Conservation (phyloP, 1,284 basidiomycete species). For the Cryptococcus deneoformans region DNA sequence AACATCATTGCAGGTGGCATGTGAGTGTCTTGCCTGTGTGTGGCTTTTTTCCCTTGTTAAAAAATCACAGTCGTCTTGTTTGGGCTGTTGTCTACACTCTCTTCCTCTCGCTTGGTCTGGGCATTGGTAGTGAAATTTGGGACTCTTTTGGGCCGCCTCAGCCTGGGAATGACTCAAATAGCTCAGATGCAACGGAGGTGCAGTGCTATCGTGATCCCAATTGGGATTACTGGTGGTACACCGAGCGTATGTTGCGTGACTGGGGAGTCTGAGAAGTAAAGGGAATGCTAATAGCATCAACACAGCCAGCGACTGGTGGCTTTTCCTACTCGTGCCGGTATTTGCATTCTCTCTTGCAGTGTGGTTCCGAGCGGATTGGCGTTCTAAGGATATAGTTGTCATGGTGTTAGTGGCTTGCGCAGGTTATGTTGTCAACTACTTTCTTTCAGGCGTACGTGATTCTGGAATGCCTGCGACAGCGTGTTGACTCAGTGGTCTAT, state of each 20-base stretch:
- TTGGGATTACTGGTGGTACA: conserved; percentile 28
- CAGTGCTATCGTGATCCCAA: conserved; percentile 23
- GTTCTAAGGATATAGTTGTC: conserved; percentile 28
- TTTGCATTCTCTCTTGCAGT: conserved; percentile 29
- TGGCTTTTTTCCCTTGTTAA: neutral
- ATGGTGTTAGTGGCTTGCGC: conserved; percentile 26
- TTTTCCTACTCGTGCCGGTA: conserved; percentile 29
- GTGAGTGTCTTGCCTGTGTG: conserved; percentile 7
- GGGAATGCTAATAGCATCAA: neutral
- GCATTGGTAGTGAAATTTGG: conserved; percentile 31
- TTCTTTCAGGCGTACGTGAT: conserved; percentile 3
- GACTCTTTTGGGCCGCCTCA: conserved; percentile 29
- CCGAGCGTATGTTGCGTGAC: conserved; percentile 8
- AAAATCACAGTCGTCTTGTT: conserved; percentile 21
- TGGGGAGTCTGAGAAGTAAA: neutral
- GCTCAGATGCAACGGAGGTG: conserved; percentile 14
- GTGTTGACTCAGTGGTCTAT: too few relatives aligned
- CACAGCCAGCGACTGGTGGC: conserved; percentile 23
- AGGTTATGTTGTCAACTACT: conserved; percentile 31
- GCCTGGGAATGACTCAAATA: conserved; percentile 5
- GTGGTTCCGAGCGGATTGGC: conserved; percentile 32
- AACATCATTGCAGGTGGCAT: conserved; percentile 33
- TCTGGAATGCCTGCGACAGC: too few relatives aligned
- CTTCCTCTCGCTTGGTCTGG: conserved; percentile 30
- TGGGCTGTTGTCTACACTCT: conserved; percentile 36